phyloP scores from a whole-genome alignment of 371 early-diverging fungal species.

The Apophysomyces trapeziformis region DNA sequence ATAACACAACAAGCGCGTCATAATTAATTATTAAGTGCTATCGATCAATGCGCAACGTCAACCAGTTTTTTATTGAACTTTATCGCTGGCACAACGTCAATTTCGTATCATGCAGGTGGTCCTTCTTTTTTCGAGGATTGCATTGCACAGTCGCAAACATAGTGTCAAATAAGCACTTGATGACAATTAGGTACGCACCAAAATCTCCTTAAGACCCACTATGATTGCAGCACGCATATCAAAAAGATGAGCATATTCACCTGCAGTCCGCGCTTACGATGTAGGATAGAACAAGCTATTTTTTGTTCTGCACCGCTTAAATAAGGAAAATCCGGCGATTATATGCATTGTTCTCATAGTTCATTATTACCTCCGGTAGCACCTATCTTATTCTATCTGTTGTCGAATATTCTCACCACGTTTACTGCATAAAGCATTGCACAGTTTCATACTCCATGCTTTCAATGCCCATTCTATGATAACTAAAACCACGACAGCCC shows the following conservation, averaged over 20 bases:
- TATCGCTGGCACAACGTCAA: slow-evolving; percentile 3
- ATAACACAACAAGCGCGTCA: background rate
- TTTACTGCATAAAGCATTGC: too few species aligned
- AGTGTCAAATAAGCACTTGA: background rate
- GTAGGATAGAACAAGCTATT: too few species aligned
- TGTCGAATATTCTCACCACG: too few species aligned
- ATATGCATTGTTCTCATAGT: too few species aligned
- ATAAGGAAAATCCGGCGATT: too few species aligned
- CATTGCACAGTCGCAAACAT: background rate
- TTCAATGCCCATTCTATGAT: too few species aligned
- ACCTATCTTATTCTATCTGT: too few species aligned
- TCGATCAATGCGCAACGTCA: background rate
- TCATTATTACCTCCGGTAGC: too few species aligned
- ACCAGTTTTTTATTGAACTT: background rate
- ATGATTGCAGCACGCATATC: background rate
- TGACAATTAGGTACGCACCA: background rate
- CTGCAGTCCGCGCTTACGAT: too few species aligned
- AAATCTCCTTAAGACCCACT: background rate
- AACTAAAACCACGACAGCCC: too few species aligned
- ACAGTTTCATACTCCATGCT: too few species aligned
- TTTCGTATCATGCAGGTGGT: background rate
- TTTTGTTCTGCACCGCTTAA: too few species aligned
- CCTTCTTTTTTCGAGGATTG: background rate
- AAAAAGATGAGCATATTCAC: background rate
- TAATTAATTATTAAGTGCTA: background rate